Evolutionary conservation across 257 asterid genomes (phyloP).

Genomic region (Avicennia marina): DNA sequence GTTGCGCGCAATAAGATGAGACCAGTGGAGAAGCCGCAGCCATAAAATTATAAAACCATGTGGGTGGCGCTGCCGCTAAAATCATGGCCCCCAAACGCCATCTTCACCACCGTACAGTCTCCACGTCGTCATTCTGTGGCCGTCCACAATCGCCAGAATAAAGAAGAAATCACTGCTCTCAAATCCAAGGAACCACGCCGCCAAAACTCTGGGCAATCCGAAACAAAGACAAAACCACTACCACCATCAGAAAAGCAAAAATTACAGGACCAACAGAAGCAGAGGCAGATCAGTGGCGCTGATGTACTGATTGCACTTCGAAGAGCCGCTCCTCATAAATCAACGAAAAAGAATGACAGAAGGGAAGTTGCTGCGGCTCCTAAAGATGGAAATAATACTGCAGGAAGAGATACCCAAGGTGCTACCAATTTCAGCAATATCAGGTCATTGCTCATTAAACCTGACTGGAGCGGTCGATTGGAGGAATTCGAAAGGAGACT

Average conservation of each 20-base stretch:
- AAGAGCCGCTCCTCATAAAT: slow-evolving; percentile 34
- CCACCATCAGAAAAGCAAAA: background rate
- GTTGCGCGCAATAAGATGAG: too few species aligned
- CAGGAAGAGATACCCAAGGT: background rate
- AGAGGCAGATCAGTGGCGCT: slow-evolving; percentile 40
- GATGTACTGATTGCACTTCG: slow-evolving; percentile 49
- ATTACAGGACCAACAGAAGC: background rate
- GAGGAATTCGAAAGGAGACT: slow-evolving; percentile 42
- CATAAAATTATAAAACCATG: too few species aligned
- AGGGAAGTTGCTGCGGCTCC: background rate
- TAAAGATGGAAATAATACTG: background rate
- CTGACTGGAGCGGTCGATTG: slow-evolving; percentile 48
- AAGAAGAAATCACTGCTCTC: too few species aligned
- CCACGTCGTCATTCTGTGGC: too few species aligned
- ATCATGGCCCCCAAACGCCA: too few species aligned
- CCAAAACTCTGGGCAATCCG: too few species aligned
- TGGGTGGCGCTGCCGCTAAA: too few species aligned
- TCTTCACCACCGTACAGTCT: too few species aligned
- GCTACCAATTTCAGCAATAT: background rate
- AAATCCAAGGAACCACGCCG: too few species aligned
- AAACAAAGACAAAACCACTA: background rate
- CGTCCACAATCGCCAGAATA: too few species aligned
- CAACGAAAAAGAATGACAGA: slow-evolving; percentile 18
- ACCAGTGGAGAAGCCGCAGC: too few species aligned
- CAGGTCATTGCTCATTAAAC: slow-evolving; percentile 29